These are phyloP conservation scores for Zoysia japonica DNA, from an alignment of 176 grass and related monocot genomes.

Conservation along the genomic window DNA sequence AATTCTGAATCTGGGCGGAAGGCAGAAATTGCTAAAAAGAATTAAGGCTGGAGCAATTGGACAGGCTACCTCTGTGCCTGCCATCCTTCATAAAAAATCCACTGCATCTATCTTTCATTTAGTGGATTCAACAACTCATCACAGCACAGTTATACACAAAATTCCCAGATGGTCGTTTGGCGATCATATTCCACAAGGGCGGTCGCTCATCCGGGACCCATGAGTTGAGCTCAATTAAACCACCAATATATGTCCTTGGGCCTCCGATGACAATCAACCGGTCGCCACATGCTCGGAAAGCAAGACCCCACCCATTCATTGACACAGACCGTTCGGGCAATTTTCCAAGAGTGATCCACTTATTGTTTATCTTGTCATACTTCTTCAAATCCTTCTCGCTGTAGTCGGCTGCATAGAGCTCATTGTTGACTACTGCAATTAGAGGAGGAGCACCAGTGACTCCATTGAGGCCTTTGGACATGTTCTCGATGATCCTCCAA, in stretches of 20 bases:
- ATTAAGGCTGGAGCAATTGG: conserved; percentile 50
- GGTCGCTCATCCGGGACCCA: conserved; percentile 66
- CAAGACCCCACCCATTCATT: conserved; percentile 97
- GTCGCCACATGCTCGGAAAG: conserved; percentile 90
- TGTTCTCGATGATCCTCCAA: conserved; percentile 83
- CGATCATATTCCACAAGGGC: conserved; percentile 78
- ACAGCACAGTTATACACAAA: conserved; percentile 98
- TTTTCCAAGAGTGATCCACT: conserved; percentile 80
- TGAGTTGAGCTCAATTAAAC: conserved; percentile 88
- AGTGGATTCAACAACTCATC: conserved; percentile 84
- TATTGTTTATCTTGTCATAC: conserved; percentile 81
- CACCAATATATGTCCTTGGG: conserved; percentile 62
- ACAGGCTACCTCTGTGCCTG: conserved; percentile 49
- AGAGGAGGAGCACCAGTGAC: conserved; percentile 83
- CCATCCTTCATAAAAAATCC: conserved; percentile 52
- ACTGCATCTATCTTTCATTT: conserved; percentile 46
- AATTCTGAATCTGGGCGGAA: conserved; percentile 44
- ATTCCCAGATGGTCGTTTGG: conserved; percentile 68
- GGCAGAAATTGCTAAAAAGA: conserved; percentile 48
- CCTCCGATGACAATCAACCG: conserved; percentile 87
- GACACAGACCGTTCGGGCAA: conserved; percentile 83
- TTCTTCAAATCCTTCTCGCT: conserved; percentile 81
- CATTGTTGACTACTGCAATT: conserved; percentile 89
- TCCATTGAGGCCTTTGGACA: conserved; percentile 87
- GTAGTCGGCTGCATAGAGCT: conserved; percentile 85